These are phyloP conservation scores for Hordeum vulgare DNA, from an alignment of 176 grass and related monocot genomes.

Conservation along the genomic window MorexV3_pseudomolecules_assembly NC_058519.1:495064545-495065044, in stretches of 20 bases:
- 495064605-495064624: too few species aligned
- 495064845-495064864: conserved; percentile 36
- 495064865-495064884: conserved; percentile 35
- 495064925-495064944: background rate
- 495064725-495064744: background rate
- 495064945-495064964: background rate
- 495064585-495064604: too few species aligned
- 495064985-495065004: background rate
- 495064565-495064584: too few species aligned
- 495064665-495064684: background rate
- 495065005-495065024: background rate
- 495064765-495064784: conserved; percentile 7
- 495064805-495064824: conserved; percentile 20
- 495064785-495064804: conserved; percentile 8
- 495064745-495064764: background rate
- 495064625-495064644: too few species aligned
- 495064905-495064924: background rate
- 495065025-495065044: too few species aligned
- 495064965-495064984: background rate
- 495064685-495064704: too few species aligned
- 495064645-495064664: too few species aligned
- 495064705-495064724: background rate
- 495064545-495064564: too few species aligned
- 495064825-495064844: conserved; percentile 22
- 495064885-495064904: too few species aligned